Evolutionary conservation across 2,329 filamentous ascomycete species (phyloP), one percentile per base, ranked within the genome.

Genomic region (Fusarium sp.): DNA sequence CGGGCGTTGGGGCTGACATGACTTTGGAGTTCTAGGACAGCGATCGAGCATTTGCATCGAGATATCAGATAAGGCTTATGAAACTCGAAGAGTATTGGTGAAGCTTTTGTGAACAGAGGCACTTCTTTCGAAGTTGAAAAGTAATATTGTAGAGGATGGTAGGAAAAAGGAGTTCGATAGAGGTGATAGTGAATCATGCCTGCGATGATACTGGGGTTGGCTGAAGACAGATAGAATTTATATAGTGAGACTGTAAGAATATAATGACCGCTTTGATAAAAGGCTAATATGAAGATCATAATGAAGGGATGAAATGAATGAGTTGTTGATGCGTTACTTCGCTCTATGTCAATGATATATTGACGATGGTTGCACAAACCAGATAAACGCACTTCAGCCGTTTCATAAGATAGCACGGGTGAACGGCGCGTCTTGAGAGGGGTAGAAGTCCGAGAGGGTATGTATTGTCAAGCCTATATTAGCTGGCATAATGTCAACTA

Each of bases 281-380:
- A 4, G 0, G 7, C 4, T 3, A 47, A 20, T 0, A 2, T 4
- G 6, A 1, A n/a, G 25, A n/a, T 8, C 1, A 3, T 3, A 11
- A 5, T 7, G 13, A 15, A 3, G 4, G 12, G 0, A 0, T 8
- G 1, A 9, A 12, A n/a, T 6, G 3, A n/a, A 17, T 1, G 14
- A 7, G 4, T 27, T 49, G 10, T 17, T 0, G 3, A 11, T 22
- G 14, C 1, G 29, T 13, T 15, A 2, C 0, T 2, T 18, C 7
- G 7, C 20, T 33, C 14, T 22, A 13, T 31, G 20, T 31, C 44
- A 5, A 13, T 5, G 18, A 15, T 10, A 17, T 15, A n/a, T 17
- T 7, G n/a, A 47, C 4, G 17, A n/a, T 31, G 3, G 20, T 12
- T n/a, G 13, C 14, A 9, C 17, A 1, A 17, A 20, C 27, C 12